Percentiles rank a stretch among this genome's conserved stretches.
Evolutionary conservation across 352 stramenopile genomes (phyloP).

Genomic region (Nothophytophthora sp.): DNA sequence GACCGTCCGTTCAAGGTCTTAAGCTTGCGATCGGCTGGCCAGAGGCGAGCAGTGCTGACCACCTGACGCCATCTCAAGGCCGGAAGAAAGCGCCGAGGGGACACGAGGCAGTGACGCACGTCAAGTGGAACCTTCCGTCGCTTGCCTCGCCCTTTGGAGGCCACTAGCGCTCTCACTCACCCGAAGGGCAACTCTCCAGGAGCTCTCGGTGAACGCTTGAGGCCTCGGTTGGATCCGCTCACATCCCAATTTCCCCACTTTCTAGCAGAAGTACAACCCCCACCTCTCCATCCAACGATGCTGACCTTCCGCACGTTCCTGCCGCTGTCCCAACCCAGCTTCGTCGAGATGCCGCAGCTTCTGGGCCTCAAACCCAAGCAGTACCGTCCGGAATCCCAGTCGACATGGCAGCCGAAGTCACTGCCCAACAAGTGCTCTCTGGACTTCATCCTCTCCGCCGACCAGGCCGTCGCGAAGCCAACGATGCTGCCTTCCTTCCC

Average conservation of each 20-base stretch:
- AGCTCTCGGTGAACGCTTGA: constrained; percentile 35
- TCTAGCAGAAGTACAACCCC: constrained; percentile 27
- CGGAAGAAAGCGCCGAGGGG: no score
- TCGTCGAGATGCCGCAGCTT: constrained; percentile 38
- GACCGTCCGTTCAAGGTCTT: no score
- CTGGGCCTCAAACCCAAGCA: constrained; percentile 29
- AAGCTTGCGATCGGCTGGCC: no score
- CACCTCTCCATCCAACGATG: constrained; percentile 27
- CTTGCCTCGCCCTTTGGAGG: constrained; percentile 22
- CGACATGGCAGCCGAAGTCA: constrained; percentile 14
- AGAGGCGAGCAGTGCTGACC: constrained; percentile 26
- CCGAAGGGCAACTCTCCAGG: constrained; percentile 7
- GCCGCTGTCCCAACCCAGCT: constrained; percentile 34
- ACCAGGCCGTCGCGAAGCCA: constrained; percentile 22
- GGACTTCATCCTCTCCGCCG: constrained; percentile 46
- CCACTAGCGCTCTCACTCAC: constrained; percentile 18
- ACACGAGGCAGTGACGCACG: constrained; percentile 30
- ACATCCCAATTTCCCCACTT: constrained; percentile 39
- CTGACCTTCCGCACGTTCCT: constrained; percentile 45
- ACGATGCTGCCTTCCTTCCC: constrained; percentile 19
- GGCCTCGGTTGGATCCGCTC: constrained; percentile 6
- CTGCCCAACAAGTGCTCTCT: constrained; percentile 51
- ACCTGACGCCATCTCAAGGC: constrained; percentile 23
- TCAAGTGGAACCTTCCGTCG: constrained; percentile 44
- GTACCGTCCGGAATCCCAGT: no score